Evolutionary conservation across 2,329 filamentous ascomycete genomes (phyloP).

Genomic region (Sclerotiophoma versabilis): DNA sequence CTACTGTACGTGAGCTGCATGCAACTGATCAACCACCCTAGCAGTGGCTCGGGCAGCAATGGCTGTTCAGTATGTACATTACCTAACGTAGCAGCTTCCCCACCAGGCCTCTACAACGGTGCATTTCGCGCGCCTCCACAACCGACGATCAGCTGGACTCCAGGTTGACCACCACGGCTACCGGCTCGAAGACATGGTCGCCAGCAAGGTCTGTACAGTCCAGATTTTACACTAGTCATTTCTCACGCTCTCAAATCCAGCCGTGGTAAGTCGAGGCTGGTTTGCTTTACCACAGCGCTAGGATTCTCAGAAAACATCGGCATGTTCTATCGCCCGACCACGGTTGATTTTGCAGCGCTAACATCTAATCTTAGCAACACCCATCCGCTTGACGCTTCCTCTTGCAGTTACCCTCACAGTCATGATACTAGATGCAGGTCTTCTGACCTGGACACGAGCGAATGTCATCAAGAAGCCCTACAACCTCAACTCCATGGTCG

Average conservation of each 20-base stretch:
- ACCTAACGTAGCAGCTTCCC: neutral
- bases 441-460: slow-evolving; percentile 2
- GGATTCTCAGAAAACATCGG: neutral
- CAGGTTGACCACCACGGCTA: neutral
- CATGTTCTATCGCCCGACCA: neutral
- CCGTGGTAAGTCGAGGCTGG: neutral
- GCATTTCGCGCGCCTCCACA: neutral
- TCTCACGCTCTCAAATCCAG: neutral
- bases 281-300: neutral
- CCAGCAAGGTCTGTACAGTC: neutral
- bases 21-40: neutral
- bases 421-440: neutral
- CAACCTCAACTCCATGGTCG: neutral
- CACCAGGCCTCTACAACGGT: neutral
- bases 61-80: neutral
- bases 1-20: neutral
- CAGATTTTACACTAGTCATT: neutral
- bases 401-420: neutral
- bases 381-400: neutral
- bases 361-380: slow-evolving; percentile 9
- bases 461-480: neutral
- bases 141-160: neutral
- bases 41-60: neutral
- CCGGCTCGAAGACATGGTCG: neutral
- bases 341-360: neutral